A percentile compares a stretch with the other conserved stretches of the same genome.
These are phyloP conservation scores for Daedaleopsis nitida DNA, from an alignment of 768 basidiomycete genomes.

Conservation along the genomic window DNA sequence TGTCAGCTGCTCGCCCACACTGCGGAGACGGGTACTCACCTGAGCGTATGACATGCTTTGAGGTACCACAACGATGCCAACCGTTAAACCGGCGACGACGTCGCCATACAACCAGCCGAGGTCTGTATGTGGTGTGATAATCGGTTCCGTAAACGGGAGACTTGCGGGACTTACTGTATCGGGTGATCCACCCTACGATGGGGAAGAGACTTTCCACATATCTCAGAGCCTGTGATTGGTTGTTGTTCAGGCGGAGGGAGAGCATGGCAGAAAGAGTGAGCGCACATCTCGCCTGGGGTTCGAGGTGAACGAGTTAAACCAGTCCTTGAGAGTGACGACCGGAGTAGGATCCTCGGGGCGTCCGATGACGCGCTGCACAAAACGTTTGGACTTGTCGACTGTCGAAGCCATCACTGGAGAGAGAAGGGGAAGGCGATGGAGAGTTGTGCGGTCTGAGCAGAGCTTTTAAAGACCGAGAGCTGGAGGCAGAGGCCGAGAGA, in stretches of 20 bases:
- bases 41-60: conserved; percentile 91
- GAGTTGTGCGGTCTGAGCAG: not conserved
- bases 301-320: conserved; percentile 39
- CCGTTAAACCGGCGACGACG: conserved; percentile 87
- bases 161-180: conserved; percentile 67
- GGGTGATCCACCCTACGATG: conserved; percentile 79
- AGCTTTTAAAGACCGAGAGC: not conserved
- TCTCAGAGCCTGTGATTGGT: conserved; percentile 46
- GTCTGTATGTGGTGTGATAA: conserved; percentile 41
- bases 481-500: not conserved
- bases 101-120: conserved; percentile 84
- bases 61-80: conserved; percentile 94
- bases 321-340: conserved; percentile 60
- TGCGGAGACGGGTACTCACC: conserved; percentile 37
- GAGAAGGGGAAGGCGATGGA: not conserved
- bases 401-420: conserved; percentile 37
- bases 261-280: conserved; percentile 1
- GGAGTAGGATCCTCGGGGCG: conserved; percentile 63
- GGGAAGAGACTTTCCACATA: conserved; percentile 84
- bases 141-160: not conserved
- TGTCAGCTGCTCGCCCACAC: not conserved
- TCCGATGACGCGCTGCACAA: conserved; percentile 59
- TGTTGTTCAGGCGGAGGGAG: conserved; percentile 1
- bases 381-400: conserved; percentile 39
- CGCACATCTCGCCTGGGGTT: conserved; percentile 57